Evolutionary conservation across 305 asterid genomes (phyloP).

Genomic region (Rubia balearica): DNA sequence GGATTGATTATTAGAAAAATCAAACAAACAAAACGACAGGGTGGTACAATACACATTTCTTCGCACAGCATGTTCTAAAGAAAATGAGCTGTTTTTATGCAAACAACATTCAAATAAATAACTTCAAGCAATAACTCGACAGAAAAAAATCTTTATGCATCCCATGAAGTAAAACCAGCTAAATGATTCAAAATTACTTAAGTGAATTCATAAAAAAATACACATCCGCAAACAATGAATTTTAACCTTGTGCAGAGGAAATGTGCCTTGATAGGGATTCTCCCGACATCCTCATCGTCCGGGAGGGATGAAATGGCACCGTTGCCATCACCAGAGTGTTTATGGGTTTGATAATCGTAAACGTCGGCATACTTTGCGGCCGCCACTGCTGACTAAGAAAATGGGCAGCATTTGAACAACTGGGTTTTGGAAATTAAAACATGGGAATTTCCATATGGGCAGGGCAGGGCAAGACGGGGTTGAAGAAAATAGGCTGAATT

Average conservation of each 20-base stretch:
- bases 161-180: background rate
- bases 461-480: too few relatives aligned
- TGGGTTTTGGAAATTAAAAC: too few relatives aligned
- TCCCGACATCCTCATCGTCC: constrained; percentile 46
- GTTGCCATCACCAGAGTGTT: constrained; percentile 24
- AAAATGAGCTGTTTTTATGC: background rate
- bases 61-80: background rate
- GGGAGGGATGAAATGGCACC: constrained; percentile 6
- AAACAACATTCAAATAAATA: background rate
- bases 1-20: background rate
- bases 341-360: constrained; percentile 31
- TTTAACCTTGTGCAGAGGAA: constrained; percentile 78
- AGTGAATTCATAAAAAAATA: background rate
- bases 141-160: background rate
- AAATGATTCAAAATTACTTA: background rate
- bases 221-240: background rate
- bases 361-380: constrained; percentile 50
- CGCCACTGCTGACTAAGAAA: too few relatives aligned
- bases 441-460: too few relatives aligned
- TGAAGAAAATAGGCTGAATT: too few relatives aligned
- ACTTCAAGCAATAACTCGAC: background rate
- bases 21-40: background rate
- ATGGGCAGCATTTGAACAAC: too few relatives aligned
- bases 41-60: background rate
- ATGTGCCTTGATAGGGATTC: constrained; percentile 71